phyloP scores from a whole-genome alignment of 768 basidiomycete species.

The Leccinellum rugosiceps region DNA sequence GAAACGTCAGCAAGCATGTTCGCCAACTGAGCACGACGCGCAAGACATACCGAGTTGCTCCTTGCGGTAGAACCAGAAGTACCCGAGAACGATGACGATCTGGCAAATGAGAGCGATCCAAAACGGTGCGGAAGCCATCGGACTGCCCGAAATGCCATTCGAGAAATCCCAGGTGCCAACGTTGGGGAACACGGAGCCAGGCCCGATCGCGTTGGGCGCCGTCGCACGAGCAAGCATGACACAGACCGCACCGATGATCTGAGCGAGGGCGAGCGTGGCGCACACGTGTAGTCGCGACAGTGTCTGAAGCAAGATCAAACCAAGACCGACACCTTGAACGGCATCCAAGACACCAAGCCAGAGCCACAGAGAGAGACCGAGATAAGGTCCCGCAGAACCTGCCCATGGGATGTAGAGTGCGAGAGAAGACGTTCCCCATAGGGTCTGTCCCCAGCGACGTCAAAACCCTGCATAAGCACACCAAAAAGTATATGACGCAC shows the following conservation, averaged over 20 bases:
- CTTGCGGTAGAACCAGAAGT: slow-evolving; percentile 97
- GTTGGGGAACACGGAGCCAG: slow-evolving; percentile 88
- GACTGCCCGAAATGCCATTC: slow-evolving; percentile 68
- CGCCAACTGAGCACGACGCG: background rate
- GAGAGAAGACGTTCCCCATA: slow-evolving; percentile 94
- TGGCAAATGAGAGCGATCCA: slow-evolving; percentile 84
- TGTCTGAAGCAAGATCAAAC: slow-evolving; percentile 89
- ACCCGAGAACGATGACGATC: slow-evolving; percentile 82
- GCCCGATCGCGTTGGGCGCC: slow-evolving; percentile 86
- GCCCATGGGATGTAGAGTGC: slow-evolving; percentile 95
- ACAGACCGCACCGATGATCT: slow-evolving; percentile 84
- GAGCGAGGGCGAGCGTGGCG: slow-evolving; percentile 86
- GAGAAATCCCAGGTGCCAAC: slow-evolving; percentile 87
- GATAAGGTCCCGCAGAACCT: slow-evolving; percentile 78
- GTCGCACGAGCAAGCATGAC: slow-evolving; percentile 93
- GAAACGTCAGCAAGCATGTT: background rate
- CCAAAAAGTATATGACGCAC: slow-evolving; percentile 31
- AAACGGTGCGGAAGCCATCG: slow-evolving; percentile 81
- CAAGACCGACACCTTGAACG: slow-evolving; percentile 90
- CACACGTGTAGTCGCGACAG: slow-evolving; percentile 92
- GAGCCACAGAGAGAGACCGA: slow-evolving; percentile 87
- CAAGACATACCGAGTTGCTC: slow-evolving; percentile 73
- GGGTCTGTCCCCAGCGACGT: slow-evolving; percentile 48
- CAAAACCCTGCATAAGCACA: background rate
- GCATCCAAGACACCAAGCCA: slow-evolving; percentile 96